Base-by-base conservation (phyloP, 2,329 filamentous ascomycete genomes). In the Stenocarpella maydis region DNA sequence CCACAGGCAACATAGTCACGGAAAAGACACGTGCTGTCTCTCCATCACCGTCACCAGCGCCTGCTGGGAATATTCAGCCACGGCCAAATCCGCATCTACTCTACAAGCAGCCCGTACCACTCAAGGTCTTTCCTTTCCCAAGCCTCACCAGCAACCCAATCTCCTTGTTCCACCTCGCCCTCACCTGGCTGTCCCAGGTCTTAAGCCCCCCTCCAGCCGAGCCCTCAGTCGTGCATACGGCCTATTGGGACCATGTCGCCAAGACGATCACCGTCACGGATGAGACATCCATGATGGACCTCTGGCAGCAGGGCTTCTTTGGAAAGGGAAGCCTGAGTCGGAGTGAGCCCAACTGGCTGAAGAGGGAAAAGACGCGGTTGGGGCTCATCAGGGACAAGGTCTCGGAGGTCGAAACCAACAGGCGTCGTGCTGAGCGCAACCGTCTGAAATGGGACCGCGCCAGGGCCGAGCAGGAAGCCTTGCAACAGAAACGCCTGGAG, bases 241-340 rank as follows among this genome's bases (percentile, higher is more conserved):
- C 91, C 63, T 87, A 91, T 73, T 98, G 95, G 85, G 95, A 94
- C n/a, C 81, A 88, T 1, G 88, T 91, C 68, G 97, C 94, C 4
- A 89, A 91, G 37, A 96, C 94, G 0, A 87, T 99, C 19, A 93
- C 97, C 77, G 86, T 99, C 68, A 93, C 89, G 21, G 91, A 98
- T 78, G 84, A 89, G 31, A 85, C 86, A 67, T 91, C 93, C 4
- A 91, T 97, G 72, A 87, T 92, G 67, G 93, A 91, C 1, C 81
- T 99, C 28, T 99, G 97, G 96, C 93, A 97, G 80, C 93, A 97
- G 82, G 96, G 96, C 6, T 99, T 99, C 81, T 99, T 95, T 80
- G 97, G 97, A 58, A 98, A 98, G 80, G 96, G 96, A 53, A 95
- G 85, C 74, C 83, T 98, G 69, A 98, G 95, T 82, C 90, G 97